Evolutionary conservation across 75 land plant species (phyloP), one percentile per base, ranked within the genome.

Genomic region (Azolla pinnata): DNA sequence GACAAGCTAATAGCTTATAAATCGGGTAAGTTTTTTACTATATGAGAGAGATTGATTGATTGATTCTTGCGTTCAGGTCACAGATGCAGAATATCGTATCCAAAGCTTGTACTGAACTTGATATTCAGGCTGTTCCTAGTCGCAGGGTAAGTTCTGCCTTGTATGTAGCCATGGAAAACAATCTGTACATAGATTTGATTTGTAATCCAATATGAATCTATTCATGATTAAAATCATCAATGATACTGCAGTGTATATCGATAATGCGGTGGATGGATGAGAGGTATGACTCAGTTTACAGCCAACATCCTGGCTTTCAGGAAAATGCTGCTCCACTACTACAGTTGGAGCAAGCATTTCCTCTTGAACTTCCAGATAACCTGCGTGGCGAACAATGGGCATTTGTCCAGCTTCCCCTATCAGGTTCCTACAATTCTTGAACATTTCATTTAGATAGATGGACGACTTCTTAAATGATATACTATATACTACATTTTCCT

Each of bases 361-460:
- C 98, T 17, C 66, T 79, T 80, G 77, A 76, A 30, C 78, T 93
- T 47, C 98, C 98, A 18, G 90, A 89, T 26, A 83, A 83, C 45
- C 77, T 85, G 19, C 72, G 73, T 57, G 90, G 97, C 0, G 97
- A 92, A 31, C 76, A 80, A 59, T 89, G 98, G 96, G 90, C 96
- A 19, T 93, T 93, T 77, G 98, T 93, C 14, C 96, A 89, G 65
- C 71, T 85, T 48, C 85, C 97, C 31, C 75, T 74, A 52, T 72
- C 81, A 82, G 87, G 97, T 92, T 47, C n/a, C n/a, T n/a, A n/a
- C n/a, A n/a, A n/a, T n/a, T n/a, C n/a, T n/a, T n/a, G n/a, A n/a
- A n/a, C n/a, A n/a, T n/a, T n/a, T n/a, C n/a, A n/a, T n/a, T n/a
- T n/a, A n/a, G n/a, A n/a, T n/a, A n/a, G n/a, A n/a, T n/a, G n/a